These are phyloP conservation scores for Schizosaccharomyces japonicus DNA, from an alignment of 805 yeast genomes.

Conservation along the genomic window DNA sequence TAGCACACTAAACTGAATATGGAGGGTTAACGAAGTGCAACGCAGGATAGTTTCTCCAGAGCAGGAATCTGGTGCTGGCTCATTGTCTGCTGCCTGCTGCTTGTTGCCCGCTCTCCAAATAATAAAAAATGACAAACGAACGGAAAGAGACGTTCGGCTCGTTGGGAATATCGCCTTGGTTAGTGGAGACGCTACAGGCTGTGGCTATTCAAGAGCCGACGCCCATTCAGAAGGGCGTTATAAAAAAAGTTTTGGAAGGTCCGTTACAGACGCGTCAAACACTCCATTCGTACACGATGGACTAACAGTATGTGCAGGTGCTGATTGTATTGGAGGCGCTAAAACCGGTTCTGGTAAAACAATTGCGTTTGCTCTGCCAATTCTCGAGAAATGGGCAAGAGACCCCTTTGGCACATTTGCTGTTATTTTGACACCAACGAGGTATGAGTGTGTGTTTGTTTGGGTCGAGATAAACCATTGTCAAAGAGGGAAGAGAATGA, in stretches of 20 bases:
- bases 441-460: conserved; percentile 5
- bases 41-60: no score
- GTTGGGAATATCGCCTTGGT: conserved; percentile 70
- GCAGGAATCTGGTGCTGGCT: no score
- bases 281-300: neutral
- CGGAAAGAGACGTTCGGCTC: conserved; percentile 21
- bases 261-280: conserved; percentile 6
- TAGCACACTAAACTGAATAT: no score
- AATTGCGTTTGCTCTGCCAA: conserved; percentile 92
- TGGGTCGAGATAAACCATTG: neutral
- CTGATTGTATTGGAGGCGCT: conserved; percentile 94
- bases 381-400: conserved; percentile 79
- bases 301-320: conserved; percentile 17
- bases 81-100: no score
- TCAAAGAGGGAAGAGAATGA: no score
- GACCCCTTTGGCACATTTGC: conserved; percentile 91
- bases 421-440: conserved; percentile 55
- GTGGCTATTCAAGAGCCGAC: conserved; percentile 75
- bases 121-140: neutral
- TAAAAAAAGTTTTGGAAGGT: conserved; percentile 58
- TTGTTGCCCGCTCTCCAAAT: no score
- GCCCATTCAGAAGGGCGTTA: conserved; percentile 65
- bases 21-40: no score
- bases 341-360: conserved; percentile 97
- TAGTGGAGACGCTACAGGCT: conserved; percentile 49